Conservation (phyloP, 2,329 filamentous ascomycete genomes). For the Sarocladium strictum region DNA sequence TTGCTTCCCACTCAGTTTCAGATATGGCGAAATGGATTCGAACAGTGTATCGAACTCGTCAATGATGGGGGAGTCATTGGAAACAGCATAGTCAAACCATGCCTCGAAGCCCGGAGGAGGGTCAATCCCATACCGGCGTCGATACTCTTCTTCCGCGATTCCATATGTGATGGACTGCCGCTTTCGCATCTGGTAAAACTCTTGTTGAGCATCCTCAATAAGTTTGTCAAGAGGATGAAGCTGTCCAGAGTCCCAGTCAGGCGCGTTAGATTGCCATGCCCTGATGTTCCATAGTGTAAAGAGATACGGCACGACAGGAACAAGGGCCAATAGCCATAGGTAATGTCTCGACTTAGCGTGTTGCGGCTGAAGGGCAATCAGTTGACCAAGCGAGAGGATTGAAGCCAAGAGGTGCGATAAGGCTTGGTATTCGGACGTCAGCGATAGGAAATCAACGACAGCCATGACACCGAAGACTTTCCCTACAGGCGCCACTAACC, state of each 20-base stretch:
- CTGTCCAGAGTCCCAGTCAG: slow-evolving; percentile 6
- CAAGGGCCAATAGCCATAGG: slow-evolving; percentile 25
- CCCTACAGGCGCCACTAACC: slow-evolving; percentile 22
- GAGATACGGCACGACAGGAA: slow-evolving; percentile 25
- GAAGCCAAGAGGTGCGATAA: slow-evolving; percentile 22
- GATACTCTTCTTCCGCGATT: slow-evolving; percentile 35
- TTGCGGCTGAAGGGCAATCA: slow-evolving; percentile 23
- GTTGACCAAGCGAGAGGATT: slow-evolving; percentile 24
- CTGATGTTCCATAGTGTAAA: slow-evolving; percentile 21
- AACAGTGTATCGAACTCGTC: slow-evolving; percentile 43
- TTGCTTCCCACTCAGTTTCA: slow-evolving; percentile 28
- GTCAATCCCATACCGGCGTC: slow-evolving; percentile 31
- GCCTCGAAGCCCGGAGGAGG: slow-evolving; percentile 40
- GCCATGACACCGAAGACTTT: slow-evolving; percentile 27
- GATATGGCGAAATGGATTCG: slow-evolving; percentile 33
- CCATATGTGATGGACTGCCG: slow-evolving; percentile 32
- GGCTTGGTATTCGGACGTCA: slow-evolving; percentile 21
- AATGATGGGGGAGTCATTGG: slow-evolving; percentile 37
- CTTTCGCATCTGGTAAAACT: slow-evolving; percentile 24
- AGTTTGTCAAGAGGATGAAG: slow-evolving; percentile 32
- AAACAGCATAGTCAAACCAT: slow-evolving; percentile 38
- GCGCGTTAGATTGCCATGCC: slow-evolving; percentile 11
- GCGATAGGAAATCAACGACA: slow-evolving; percentile 20
- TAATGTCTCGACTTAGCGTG: slow-evolving; percentile 17
- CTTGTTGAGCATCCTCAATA: slow-evolving; percentile 18